phyloP scores from a whole-genome alignment of 139 green algal species.

The Gonium pectorale region DNA sequence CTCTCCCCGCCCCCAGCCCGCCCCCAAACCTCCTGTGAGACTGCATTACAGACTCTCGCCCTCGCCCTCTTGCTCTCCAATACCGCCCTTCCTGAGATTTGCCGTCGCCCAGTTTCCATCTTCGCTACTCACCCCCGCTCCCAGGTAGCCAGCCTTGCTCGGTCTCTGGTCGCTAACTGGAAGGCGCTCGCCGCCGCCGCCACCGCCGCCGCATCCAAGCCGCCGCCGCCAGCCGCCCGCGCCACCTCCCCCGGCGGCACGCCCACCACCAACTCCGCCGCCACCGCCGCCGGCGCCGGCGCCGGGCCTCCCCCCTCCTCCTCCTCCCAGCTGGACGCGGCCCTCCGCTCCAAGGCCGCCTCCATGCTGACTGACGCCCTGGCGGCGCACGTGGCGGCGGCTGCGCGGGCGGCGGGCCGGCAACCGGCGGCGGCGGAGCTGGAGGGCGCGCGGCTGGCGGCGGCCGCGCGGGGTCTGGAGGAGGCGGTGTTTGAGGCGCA shows the following conservation, averaged over 20 bases:
- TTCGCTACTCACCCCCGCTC: no score
- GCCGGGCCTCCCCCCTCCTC: background rate
- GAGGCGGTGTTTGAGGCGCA: constrained; percentile 8
- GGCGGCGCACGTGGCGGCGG: background rate
- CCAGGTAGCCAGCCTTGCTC: constrained; percentile 36
- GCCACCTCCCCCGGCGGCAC: no score
- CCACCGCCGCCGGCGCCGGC: background rate
- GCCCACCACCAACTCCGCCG: background rate
- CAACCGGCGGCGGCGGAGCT: background rate
- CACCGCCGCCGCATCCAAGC: background rate
- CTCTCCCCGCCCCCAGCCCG: no score
- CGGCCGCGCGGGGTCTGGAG: constrained; percentile 32
- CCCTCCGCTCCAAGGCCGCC: constrained; percentile 4
- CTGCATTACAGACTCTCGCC: no score
- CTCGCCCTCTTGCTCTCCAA: no score
- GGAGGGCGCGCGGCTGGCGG: background rate
- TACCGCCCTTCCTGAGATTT: no score
- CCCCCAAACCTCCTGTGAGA: background rate
- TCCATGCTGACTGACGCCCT: constrained; percentile 39
- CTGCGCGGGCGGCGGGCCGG: background rate
- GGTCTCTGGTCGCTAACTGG: constrained; percentile 37
- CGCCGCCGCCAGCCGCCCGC: no score
- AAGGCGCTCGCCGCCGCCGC: constrained; percentile 3
- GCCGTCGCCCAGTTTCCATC: no score
- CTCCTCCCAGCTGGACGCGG: constrained; percentile 1